These are phyloP conservation scores for Ceratocystis alfenasii DNA, from an alignment of 2,329 filamentous ascomycete genomes.

Conservation along the genomic window DNA sequence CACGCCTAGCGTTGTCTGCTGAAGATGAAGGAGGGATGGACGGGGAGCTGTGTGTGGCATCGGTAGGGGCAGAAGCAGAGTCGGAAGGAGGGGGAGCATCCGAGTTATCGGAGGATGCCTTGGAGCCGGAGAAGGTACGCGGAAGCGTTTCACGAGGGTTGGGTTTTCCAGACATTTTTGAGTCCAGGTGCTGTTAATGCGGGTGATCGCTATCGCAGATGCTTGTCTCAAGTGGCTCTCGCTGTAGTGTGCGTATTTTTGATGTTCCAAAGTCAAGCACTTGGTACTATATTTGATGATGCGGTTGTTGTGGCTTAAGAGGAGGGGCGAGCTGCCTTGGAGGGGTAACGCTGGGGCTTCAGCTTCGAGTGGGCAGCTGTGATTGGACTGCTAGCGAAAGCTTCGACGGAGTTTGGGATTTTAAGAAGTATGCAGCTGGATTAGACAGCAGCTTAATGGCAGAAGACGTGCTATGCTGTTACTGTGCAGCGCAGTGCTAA, in stretches of 20 bases:
- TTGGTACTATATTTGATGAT: background rate
- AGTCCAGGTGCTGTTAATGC: background rate
- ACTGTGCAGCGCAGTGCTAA: too few relatives aligned
- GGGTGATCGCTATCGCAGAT: background rate
- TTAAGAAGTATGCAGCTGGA: background rate
- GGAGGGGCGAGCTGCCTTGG: background rate
- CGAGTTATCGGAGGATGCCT: background rate
- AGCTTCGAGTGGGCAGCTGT: background rate
- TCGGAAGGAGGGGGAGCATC: background rate
- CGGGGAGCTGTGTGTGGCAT: background rate
- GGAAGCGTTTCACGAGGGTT: conserved; percentile 18
- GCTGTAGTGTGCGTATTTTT: too few relatives aligned
- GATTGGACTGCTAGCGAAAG: background rate
- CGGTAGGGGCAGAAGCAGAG: conserved; percentile 1
- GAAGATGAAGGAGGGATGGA: background rate
- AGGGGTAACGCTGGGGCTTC: conserved; percentile 2
- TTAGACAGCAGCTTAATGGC: background rate
- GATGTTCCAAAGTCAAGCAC: background rate
- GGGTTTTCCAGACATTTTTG: conserved; percentile 17
- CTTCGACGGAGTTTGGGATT: background rate
- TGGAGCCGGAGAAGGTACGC: conserved; percentile 18
- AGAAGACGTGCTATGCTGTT: background rate
- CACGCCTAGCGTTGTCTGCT: conserved; percentile 11
- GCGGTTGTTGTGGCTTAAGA: background rate
- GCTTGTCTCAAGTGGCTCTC: background rate